Base-by-base conservation (phyloP, 352 stramenopile species). In the Globisporangium echinulatum region DNA sequence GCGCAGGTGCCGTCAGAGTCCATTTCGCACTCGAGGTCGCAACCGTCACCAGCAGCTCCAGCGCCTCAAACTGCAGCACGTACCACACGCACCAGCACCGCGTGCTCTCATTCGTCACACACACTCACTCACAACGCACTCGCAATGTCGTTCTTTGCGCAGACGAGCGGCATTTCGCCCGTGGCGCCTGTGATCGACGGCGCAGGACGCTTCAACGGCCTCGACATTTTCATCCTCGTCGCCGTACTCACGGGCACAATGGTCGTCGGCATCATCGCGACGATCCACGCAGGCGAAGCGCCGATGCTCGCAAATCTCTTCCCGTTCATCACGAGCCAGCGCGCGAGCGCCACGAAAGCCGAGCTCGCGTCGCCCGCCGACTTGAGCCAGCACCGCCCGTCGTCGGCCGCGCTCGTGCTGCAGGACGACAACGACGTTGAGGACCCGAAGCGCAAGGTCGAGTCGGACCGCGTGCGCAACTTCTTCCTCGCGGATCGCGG, bases 401-500 rank as follows among this genome's bases (percentile, higher is more conserved):
- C 59, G 0, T 11, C 14, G 14, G 64, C 74, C 17, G 72, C 72
- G 25, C 63, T 74, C 38, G 64, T 72, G 52, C 40, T 57, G 38
- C 59, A 70, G 54, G 49, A 64, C 7, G 46, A 59, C 58, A 48
- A 64, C 6, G 52, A 59, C 58, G 37, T 51, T 8, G 57, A 68
- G 62, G 62, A 50, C 67, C 67, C 37, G 56, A 72, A 63, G 39
- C 67, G 14, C 65, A 80, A 49, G 61, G 71, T 54, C 9, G 58
- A 64, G 51, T 49, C 58, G 2, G 63, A 81, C 49, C 69, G 65
- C 58, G 54, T 71, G 44, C 56, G 59, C 25, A 84, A 77, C 66
- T 88, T 85, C 59, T 88, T 87, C 59, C 56, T 88, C 6, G 79
- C 79, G 1, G 79, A 88, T 51, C 73, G 76, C 7, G 72, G 77